Evolutionary conservation across 2,329 filamentous ascomycete genomes (phyloP).

Genomic region (Herpotrichia juniperi): DNA sequence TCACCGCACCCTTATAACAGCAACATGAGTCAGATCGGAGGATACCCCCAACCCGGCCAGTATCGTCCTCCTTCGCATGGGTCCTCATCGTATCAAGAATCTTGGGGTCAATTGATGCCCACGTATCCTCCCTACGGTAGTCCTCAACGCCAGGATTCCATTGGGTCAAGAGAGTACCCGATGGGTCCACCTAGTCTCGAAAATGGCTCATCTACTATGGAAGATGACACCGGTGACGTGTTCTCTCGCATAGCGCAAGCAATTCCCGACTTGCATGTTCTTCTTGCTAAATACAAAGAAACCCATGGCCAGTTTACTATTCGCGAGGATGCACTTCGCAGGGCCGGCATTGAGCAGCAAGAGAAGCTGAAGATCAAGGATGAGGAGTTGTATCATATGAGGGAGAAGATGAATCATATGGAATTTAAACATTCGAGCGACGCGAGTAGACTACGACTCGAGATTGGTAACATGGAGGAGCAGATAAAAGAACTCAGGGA

Average conservation of each 20-base stretch:
- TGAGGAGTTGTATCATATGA: conserved; percentile 57
- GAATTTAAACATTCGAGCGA: conserved; percentile 59
- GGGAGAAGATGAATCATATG: conserved; percentile 56
- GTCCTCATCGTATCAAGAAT: conserved; percentile 45
- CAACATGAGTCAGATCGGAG: conserved; percentile 40
- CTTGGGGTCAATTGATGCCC: conserved; percentile 42
- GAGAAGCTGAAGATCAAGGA: conserved; percentile 60
- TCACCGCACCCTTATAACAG: too few relatives aligned
- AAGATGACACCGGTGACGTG: conserved; percentile 45
- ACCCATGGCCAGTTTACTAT: conserved; percentile 57
- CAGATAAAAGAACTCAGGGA: conserved; percentile 59
- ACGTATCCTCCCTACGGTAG: conserved; percentile 42
- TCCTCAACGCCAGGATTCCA: conserved; percentile 45
- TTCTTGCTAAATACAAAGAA: conserved; percentile 55
- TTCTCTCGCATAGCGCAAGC: conserved; percentile 46
- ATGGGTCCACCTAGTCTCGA: conserved; percentile 35
- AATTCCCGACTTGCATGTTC: conserved; percentile 45
- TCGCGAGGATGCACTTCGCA: conserved; percentile 57
- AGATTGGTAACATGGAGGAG: conserved; percentile 59
- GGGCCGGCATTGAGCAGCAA: conserved; percentile 56
- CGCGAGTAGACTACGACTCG: conserved; percentile 56
- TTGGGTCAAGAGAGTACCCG: conserved; percentile 42
- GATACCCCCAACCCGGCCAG: conserved; percentile 36
- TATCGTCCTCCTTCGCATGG: conserved; percentile 44
- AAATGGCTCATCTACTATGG: conserved; percentile 34